Conservation (phyloP, 441 rosid genomes). For the Codiaeum variegatum region DNA sequence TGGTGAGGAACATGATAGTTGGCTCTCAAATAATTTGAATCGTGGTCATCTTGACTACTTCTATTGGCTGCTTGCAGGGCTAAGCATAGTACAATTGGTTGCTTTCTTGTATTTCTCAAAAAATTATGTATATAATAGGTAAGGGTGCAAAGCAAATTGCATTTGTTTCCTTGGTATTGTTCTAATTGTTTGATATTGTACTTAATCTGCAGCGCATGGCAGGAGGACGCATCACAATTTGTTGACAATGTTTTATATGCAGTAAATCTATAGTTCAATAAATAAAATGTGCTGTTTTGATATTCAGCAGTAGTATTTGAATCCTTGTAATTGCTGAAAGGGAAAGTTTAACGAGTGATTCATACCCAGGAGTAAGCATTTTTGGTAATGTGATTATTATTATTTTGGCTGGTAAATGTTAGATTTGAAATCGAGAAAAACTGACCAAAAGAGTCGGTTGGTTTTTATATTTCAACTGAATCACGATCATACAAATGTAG, state of each 20-base stretch:
- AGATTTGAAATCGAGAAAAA: neutral
- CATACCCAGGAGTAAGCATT: neutral
- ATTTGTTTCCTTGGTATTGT: neutral
- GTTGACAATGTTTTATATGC: neutral
- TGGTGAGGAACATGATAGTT: constrained; percentile 36
- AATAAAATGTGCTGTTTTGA: neutral
- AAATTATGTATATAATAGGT: constrained; percentile 41
- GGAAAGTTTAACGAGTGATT: neutral
- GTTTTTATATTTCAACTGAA: too few species aligned
- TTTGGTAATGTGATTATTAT: too few species aligned
- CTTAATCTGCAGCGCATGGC: neutral
- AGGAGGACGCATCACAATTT: neutral
- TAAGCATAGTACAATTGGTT: constrained; percentile 35
- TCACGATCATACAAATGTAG: too few species aligned
- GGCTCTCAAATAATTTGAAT: constrained; percentile 60
- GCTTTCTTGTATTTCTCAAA: constrained; percentile 43
- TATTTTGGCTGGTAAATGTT: too few species aligned
- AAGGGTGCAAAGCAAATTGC: neutral
- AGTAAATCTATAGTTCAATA: neutral
- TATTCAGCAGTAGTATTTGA: neutral
- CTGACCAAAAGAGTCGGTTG: neutral
- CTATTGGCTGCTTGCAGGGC: constrained; percentile 60
- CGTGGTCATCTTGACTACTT: constrained; percentile 60
- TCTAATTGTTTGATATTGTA: neutral
- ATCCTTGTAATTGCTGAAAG: too few species aligned